Percentiles rank a stretch among this genome's conserved stretches.
These are phyloP conservation scores for Candida manassasensis DNA, from an alignment of 805 yeast genomes.

Conservation along the genomic window DNA sequence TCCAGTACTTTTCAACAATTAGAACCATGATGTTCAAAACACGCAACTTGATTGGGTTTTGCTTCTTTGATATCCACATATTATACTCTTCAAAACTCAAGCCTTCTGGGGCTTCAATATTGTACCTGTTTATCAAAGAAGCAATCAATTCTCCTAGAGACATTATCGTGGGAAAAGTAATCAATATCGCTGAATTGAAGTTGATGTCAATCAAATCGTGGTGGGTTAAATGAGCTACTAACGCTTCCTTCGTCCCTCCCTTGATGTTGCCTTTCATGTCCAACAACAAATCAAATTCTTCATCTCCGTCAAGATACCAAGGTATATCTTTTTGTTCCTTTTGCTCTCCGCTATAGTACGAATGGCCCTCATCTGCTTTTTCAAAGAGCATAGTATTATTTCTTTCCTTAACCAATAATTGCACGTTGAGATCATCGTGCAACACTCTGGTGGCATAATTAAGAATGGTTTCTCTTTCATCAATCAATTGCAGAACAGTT, in stretches of 20 bases:
- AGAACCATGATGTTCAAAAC: constrained; percentile 64
- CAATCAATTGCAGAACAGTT: constrained; percentile 55
- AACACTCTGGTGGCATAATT: constrained; percentile 74
- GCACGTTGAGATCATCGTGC: constrained; percentile 67
- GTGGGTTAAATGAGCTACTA: constrained; percentile 75
- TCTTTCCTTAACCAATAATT: constrained; percentile 47
- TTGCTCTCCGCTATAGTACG: constrained; percentile 29
- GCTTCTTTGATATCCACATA: constrained; percentile 69
- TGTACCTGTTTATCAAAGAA: constrained; percentile 58
- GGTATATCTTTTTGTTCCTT: constrained; percentile 45
- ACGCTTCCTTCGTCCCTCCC: constrained; percentile 79
- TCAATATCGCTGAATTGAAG: constrained; percentile 64
- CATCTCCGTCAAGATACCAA: constrained; percentile 71
- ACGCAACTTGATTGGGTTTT: constrained; percentile 59
- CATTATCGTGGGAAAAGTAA: constrained; percentile 74
- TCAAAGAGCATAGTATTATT: constrained; percentile 35
- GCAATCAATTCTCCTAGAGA: constrained; percentile 59
- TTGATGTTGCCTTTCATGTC: constrained; percentile 69
- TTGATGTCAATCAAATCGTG: constrained; percentile 59
- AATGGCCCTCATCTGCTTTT: constrained; percentile 33
- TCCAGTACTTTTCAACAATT: constrained; percentile 69
- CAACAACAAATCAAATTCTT: constrained; percentile 49
- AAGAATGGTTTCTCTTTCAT: constrained; percentile 64
- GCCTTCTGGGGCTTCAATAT: constrained; percentile 80
- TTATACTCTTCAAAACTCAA: constrained; percentile 76